phyloP scores from a whole-genome alignment of 768 basidiomycete genomes.

The Lactifluus echinatus region DNA sequence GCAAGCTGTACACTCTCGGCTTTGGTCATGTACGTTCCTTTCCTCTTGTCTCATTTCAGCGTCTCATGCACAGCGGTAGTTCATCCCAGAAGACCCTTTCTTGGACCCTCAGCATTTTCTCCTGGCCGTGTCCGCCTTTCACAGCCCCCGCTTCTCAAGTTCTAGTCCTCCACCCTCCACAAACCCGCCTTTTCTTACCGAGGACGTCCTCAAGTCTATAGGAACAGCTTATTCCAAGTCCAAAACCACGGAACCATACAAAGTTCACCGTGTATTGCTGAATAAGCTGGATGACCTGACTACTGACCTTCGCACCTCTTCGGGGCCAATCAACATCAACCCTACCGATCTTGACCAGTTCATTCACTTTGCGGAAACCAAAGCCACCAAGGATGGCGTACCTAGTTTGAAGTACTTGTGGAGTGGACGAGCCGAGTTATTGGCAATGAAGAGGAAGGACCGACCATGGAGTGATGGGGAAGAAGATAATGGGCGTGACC shows the following conservation, averaged over 20 bases:
- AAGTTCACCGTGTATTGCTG: slow-evolving; percentile 53
- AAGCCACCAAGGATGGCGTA: slow-evolving; percentile 28
- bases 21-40: slow-evolving; percentile 31
- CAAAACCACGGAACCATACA: slow-evolving; percentile 44
- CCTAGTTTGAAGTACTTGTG: slow-evolving; percentile 29
- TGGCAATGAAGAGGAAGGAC: slow-evolving; percentile 31
- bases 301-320: slow-evolving; percentile 29
- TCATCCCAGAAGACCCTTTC: slow-evolving; percentile 71
- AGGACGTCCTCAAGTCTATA: slow-evolving; percentile 41
- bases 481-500: slow-evolving; percentile 30
- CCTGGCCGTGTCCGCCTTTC: slow-evolving; percentile 35
- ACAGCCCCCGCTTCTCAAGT: slow-evolving; percentile 15
- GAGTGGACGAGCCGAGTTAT: slow-evolving; percentile 29
- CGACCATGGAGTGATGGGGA: slow-evolving; percentile 30
- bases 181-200: slow-evolving; percentile 29
- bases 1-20: slow-evolving; percentile 57
- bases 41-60: background rate
- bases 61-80: slow-evolving; percentile 19
- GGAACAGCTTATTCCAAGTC: slow-evolving; percentile 39
- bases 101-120: slow-evolving; percentile 55
- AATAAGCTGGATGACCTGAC: slow-evolving; percentile 50
- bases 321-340: slow-evolving; percentile 16
- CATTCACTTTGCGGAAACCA: slow-evolving; percentile 35
- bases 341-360: slow-evolving; percentile 45
- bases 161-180: slow-evolving; percentile 3